Percentiles rank a stretch among this genome's conserved stretches.
Conservation (phyloP, 1,139 yeast species). For the Debaryomycetaceae sp. region DNA sequence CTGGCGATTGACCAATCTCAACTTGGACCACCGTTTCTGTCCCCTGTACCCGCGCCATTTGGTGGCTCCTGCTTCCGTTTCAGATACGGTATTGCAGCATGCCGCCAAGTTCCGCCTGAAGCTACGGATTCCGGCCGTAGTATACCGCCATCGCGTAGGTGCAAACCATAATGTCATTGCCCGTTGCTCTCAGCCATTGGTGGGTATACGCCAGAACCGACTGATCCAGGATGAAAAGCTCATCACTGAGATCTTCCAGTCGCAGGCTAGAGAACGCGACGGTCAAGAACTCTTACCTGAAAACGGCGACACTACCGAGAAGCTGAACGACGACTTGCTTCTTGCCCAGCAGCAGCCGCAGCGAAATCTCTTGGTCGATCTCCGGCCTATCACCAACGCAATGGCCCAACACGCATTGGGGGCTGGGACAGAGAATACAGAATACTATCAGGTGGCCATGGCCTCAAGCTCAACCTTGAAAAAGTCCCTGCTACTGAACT, state of each 20-base stretch:
- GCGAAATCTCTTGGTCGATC: constrained; percentile 73
- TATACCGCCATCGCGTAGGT: constrained; percentile 53
- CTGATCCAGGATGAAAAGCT: constrained; percentile 87
- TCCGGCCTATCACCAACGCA: constrained; percentile 88
- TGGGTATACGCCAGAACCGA: constrained; percentile 79
- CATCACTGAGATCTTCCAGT: constrained; percentile 58
- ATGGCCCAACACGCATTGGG: constrained; percentile 96
- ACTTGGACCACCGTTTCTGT: constrained; percentile 56
- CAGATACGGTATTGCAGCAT: constrained; percentile 74
- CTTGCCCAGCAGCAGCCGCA: constrained; percentile 27
- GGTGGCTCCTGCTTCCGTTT: constrained; percentile 62
- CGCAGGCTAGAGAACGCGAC: constrained; percentile 25
- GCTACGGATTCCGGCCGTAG: constrained; percentile 69
- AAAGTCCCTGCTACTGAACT: constrained; percentile 2
- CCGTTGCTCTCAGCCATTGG: constrained; percentile 87
- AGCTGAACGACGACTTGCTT: constrained; percentile 10
- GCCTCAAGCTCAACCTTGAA: not conserved
- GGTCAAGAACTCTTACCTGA: not conserved
- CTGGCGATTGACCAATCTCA: constrained; percentile 68
- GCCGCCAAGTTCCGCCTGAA: constrained; percentile 84
- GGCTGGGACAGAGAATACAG: constrained; percentile 93
- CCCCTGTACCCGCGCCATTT: constrained; percentile 63
- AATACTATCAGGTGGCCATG: constrained; percentile 43
- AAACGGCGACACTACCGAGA: constrained; percentile 4
- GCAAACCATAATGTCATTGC: constrained; percentile 71